A percentile compares a stretch with the other conserved stretches of the same genome.
Evolutionary conservation across 768 basidiomycete species (phyloP).

Genomic region (Tulasnella calospora): DNA sequence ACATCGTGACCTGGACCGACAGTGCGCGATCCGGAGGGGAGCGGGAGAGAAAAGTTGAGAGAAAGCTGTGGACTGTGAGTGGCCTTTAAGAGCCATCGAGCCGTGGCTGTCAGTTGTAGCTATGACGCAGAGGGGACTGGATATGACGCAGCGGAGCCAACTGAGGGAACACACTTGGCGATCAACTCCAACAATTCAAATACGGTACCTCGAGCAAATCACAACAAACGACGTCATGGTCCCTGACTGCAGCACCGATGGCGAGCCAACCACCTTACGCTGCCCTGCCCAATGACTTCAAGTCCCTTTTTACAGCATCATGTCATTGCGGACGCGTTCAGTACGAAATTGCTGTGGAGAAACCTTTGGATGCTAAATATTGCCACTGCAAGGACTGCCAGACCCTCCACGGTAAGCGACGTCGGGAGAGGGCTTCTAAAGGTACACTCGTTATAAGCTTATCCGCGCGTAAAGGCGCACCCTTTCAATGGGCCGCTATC

Average conservation of each 20-base stretch:
- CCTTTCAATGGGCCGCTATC: neutral
- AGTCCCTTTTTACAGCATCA: neutral
- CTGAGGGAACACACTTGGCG: neutral
- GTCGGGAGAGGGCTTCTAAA: neutral
- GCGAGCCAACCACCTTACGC: neutral
- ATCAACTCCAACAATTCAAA: neutral
- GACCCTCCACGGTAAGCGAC: neutral
- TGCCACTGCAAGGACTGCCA: constrained; percentile 4
- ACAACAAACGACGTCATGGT: neutral
- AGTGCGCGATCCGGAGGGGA: neutral
- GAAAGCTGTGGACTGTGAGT: neutral
- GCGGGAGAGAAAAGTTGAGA: neutral
- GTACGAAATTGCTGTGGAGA: neutral
- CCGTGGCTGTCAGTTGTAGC: neutral
- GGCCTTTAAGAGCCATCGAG: neutral
- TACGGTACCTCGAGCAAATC: neutral
- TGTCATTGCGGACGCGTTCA: neutral
- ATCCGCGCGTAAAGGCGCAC: neutral
- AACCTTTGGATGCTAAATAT: neutral
- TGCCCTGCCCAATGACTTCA: neutral
- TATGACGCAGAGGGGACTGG: neutral
- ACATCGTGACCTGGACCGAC: constrained; percentile 6
- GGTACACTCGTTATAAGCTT: neutral
- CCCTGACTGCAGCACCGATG: neutral
- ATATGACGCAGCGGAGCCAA: neutral